Evolutionary conservation across 2,329 filamentous ascomycete species (phyloP).

Genomic region (Clonostachys sp.): DNA sequence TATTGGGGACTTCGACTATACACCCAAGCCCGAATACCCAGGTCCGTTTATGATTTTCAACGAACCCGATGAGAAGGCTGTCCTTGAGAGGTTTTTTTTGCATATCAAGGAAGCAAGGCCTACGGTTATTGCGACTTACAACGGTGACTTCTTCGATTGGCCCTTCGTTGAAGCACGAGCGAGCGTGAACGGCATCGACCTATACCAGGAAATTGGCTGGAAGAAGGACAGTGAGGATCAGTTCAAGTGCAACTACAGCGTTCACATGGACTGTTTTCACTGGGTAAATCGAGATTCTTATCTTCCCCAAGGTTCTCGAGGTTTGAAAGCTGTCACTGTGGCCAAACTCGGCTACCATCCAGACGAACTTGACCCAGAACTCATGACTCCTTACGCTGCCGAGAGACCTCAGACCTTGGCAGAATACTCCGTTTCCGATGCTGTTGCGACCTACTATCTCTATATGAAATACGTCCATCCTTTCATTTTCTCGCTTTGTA

Average conservation of each 20-base stretch:
- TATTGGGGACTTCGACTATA: constrained; percentile 97
- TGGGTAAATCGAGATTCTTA: constrained; percentile 99
- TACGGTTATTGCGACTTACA: constrained; percentile 99
- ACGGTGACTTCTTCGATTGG: constrained; percentile 99
- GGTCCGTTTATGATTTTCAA: constrained; percentile 98
- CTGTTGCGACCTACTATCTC: constrained; percentile 95
- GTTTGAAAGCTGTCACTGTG: constrained; percentile 94
- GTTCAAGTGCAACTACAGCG: constrained; percentile 92
- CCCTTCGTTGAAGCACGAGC: constrained; percentile 93
- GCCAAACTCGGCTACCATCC: constrained; percentile 98
- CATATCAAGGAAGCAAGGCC: constrained; percentile 93
- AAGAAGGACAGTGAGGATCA: constrained; percentile 93
- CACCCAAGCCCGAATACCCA: constrained; percentile 91
- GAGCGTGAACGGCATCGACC: constrained; percentile 92
- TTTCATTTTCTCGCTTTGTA: constrained; percentile 98
- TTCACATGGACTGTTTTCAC: constrained; percentile 98
- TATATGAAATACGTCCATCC: constrained; percentile 99
- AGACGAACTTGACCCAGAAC: constrained; percentile 92
- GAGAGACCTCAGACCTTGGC: constrained; percentile 92
- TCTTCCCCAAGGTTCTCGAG: constrained; percentile 92
- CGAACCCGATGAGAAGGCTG: constrained; percentile 83
- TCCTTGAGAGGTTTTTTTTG: constrained; percentile 88
- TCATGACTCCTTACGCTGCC: constrained; percentile 90
- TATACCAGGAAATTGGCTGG: constrained; percentile 99
- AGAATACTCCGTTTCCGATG: constrained; percentile 98